Percentiles rank a stretch among this genome's conserved stretches.
phyloP scores from a whole-genome alignment of 371 early-diverging fungal genomes.

The Gilbertella persicaria region DNA sequence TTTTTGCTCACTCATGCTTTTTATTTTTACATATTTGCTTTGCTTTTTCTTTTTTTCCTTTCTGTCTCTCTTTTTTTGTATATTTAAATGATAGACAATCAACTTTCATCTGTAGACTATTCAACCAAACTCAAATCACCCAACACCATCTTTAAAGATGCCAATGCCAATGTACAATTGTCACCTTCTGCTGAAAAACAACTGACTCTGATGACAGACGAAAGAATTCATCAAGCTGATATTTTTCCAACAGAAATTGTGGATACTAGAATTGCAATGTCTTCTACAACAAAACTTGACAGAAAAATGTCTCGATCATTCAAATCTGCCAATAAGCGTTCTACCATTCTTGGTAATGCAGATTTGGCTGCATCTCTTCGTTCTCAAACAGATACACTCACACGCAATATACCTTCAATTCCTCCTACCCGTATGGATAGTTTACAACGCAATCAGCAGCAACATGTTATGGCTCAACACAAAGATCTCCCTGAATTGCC shows the following conservation, averaged over 20 bases:
- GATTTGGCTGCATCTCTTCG: constrained; percentile 18
- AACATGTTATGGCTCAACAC: too few species aligned
- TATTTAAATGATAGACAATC: constrained; percentile 27
- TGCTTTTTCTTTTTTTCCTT: neutral
- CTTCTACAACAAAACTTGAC: constrained; percentile 54
- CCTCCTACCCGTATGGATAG: constrained; percentile 37
- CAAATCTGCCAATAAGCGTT: constrained; percentile 54
- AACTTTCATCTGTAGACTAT: constrained; percentile 43
- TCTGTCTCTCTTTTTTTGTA: constrained; percentile 2
- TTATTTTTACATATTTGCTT: neutral
- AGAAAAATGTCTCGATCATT: constrained; percentile 64
- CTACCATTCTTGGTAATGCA: constrained; percentile 47
- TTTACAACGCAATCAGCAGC: constrained; percentile 20
- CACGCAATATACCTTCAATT: neutral
- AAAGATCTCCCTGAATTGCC: constrained; percentile 36
- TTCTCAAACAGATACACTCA: constrained; percentile 2
- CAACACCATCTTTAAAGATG: constrained; percentile 13
- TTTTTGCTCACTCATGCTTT: neutral
- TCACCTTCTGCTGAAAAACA: constrained; percentile 24
- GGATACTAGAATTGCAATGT: constrained; percentile 46
- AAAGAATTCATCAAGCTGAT: constrained; percentile 1
- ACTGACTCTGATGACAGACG: constrained; percentile 22
- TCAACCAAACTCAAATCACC: constrained; percentile 28
- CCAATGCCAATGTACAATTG: constrained; percentile 8
- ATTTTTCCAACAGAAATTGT: constrained; percentile 49